These are phyloP conservation scores for Salix dunnii DNA, from an alignment of 345 rosid species.

Conservation along the genomic window DNA sequence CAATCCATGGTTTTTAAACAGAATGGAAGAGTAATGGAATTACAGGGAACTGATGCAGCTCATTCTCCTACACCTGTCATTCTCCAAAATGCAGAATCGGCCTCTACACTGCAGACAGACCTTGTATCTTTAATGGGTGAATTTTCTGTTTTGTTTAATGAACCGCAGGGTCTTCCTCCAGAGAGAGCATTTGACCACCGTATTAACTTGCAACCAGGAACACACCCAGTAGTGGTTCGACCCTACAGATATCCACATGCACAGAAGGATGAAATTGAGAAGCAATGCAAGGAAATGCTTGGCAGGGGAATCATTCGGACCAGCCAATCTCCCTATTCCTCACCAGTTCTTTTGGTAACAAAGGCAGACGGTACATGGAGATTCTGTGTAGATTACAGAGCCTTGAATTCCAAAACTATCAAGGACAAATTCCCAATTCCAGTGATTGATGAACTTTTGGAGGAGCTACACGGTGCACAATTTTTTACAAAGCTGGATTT, in stretches of 20 bases:
- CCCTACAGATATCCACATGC: background rate
- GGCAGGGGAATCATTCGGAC: background rate
- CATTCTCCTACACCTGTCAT: no score
- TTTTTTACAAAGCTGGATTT: background rate
- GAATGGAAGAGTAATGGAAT: no score
- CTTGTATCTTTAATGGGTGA: no score
- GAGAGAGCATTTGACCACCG: rapidly evolving
- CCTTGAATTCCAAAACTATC: background rate
- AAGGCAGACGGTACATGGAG: background rate
- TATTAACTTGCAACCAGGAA: no score
- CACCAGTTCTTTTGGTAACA: background rate
- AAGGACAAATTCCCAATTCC: background rate
- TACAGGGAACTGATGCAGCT: no score
- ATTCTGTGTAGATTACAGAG: background rate
- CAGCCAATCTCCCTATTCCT: background rate
- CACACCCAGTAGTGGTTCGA: background rate
- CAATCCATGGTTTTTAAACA: background rate
- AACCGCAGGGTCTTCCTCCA: no score
- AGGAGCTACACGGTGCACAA: background rate
- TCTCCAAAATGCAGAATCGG: no score
- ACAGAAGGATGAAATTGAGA: background rate
- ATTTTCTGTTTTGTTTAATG: no score
- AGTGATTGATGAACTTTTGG: background rate
- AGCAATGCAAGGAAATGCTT: background rate
- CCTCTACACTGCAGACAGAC: no score